Percentiles rank a stretch among this genome's conserved stretches.
Evolutionary conservation across 345 rosid genomes (phyloP).

Genomic region (Lepidium sativum): DNA sequence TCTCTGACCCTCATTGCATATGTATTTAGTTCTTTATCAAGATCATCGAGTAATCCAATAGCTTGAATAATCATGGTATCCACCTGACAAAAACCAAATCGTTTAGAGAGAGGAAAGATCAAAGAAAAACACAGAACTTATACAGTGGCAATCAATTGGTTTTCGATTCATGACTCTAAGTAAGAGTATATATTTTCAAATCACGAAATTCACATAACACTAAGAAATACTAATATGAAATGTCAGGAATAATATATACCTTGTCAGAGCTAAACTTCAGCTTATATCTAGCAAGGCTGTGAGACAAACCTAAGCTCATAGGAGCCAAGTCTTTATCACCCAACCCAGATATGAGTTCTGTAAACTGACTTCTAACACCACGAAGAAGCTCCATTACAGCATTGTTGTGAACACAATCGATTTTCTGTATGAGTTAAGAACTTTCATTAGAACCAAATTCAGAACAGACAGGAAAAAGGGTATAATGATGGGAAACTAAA

Average conservation of each 20-base stretch:
- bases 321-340: conserved; percentile 73
- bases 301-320: conserved; percentile 88
- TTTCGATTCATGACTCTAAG: not conserved
- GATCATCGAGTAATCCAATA: conserved; percentile 77
- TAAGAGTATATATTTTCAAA: not conserved
- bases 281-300: conserved; percentile 78
- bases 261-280: conserved; percentile 86
- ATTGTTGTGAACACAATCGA: conserved; percentile 76
- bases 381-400: conserved; percentile 81
- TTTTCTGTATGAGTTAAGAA: conserved; percentile 38
- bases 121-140: not conserved
- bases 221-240: not conserved
- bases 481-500: not conserved
- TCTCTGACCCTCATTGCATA: conserved; percentile 83
- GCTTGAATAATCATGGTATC: conserved; percentile 92
- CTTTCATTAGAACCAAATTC: not conserved
- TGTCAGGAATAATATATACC: conserved; percentile 27
- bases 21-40: conserved; percentile 75
- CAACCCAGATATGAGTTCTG: conserved; percentile 76
- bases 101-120: not conserved
- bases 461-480: not conserved
- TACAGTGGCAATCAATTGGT: not conserved
- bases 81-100: conserved; percentile 33
- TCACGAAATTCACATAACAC: not conserved
- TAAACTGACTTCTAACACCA: conserved; percentile 69